Evolutionary conservation across 345 rosid genomes (phyloP), one percentile per base, ranked within the genome.

Genomic region (Crucihimalaya himalaica): DNA sequence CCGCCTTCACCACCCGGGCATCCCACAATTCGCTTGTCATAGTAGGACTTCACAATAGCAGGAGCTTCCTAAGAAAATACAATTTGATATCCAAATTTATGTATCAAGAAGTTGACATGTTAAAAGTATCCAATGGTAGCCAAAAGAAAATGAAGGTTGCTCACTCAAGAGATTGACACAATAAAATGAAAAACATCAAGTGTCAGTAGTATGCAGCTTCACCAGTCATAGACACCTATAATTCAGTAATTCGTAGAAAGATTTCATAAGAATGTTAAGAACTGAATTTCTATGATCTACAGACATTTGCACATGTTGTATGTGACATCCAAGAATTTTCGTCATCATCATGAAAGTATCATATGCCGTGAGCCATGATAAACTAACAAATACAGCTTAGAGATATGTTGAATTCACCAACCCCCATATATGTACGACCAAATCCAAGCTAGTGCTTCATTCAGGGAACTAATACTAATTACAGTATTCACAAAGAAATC

Each of bases 1-100:
- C 92, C 89, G 75, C 85, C 92, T 78, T 83, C 86, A 59, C 80
- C 89, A 45, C 92, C 92, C 40, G 92, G 89, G 48, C 89, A 82
- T 69, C 92, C 89, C 54, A 84, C 85, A 71, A 87, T 82, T 76
- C 89, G 81, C 83, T 78, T 85, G 73, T 84, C 87, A 23, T 76
- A 79, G 66, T 79, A 79, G 18, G 89, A 85, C 70, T 84, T 81
- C 9, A 87, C 76, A 31, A 87, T 48, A 48, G 86, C 87, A 4
- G 88, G 89, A 35, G 78, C 71, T 79, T 82, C 85, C 89, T 87
- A 31, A 43, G 12, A 46, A 29, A 63, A 42, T 21, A 8, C 31
- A 35, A 29, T 53, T 23, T 68, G 58, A 39, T 40, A 45, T 14
- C 27, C 10, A 60, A 21, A 3, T 8, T 21, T 21, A 23, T 31